Evolutionary conservation across 495 filamentous ascomycete genomes (phyloP).

Genomic region (Neurospora africana): DNA sequence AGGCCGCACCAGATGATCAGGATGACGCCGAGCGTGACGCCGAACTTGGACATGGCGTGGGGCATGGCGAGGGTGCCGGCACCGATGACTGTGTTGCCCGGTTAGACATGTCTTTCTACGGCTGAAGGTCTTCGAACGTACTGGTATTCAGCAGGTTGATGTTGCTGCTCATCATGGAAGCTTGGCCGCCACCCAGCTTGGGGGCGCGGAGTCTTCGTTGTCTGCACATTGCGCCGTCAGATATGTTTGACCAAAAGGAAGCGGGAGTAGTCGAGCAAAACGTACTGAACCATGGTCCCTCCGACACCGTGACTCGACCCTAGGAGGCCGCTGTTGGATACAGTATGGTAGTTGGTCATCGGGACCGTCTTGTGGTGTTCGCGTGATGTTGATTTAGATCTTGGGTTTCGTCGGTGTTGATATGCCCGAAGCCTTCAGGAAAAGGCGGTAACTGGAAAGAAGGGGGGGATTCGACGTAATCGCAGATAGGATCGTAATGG

Average conservation of each 20-base stretch:
- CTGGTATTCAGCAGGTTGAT: conserved; percentile 95
- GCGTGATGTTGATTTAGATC: not conserved
- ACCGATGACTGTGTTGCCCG: conserved; percentile 59
- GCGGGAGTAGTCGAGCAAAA: not conserved
- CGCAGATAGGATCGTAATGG: not conserved
- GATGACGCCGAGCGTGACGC: conserved; percentile 66
- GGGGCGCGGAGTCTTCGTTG: conserved; percentile 27
- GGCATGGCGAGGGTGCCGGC: conserved; percentile 95
- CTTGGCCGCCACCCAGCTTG: conserved; percentile 51
- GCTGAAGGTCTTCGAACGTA: conserved; percentile 25
- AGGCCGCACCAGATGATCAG: conserved; percentile 86
- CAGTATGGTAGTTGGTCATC: not conserved
- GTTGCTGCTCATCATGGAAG: conserved; percentile 82
- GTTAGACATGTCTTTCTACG: not conserved
- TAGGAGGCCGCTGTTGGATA: not conserved
- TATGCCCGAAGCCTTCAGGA: not conserved
- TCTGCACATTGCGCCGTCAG: conserved; percentile 7
- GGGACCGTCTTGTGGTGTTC: not conserved
- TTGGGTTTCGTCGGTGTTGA: not conserved
- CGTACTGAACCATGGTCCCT: not conserved
- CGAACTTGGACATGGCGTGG: conserved; percentile 84
- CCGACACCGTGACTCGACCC: not conserved
- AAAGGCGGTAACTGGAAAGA: not conserved
- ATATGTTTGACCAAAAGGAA: not conserved
- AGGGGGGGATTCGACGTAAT: not conserved